These are phyloP conservation scores for Fusarium sambucinum DNA, from an alignment of 2,329 filamentous ascomycete genomes.

Conservation along the genomic window DNA sequence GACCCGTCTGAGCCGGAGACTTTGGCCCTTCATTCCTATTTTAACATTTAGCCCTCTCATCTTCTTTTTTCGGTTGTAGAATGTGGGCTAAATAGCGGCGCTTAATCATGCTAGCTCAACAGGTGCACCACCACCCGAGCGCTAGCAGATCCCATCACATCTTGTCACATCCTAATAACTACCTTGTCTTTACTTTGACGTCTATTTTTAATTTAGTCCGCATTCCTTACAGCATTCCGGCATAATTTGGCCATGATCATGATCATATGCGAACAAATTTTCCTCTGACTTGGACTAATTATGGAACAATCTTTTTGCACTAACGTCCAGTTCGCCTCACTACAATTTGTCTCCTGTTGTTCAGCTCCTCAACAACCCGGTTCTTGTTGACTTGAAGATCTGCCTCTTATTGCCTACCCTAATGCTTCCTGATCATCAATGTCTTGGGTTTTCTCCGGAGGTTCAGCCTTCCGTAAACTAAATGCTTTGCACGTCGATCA, in stretches of 20 bases:
- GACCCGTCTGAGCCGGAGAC: conserved; percentile 28
- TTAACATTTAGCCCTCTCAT: conserved; percentile 30
- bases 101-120: conserved; percentile 41
- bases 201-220: conserved; percentile 56
- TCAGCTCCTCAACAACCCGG: conserved; percentile 28
- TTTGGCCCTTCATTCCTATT: conserved; percentile 25
- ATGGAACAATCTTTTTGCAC: conserved; percentile 37
- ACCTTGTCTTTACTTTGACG: conserved; percentile 8
- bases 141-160: conserved; percentile 45
- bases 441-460: conserved; percentile 17
- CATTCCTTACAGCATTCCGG: conserved; percentile 27
- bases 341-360: conserved; percentile 21
- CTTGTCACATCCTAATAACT: conserved; percentile 31
- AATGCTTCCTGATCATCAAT: conserved; percentile 11
- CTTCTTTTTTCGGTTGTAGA: conserved; percentile 25
- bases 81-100: conserved; percentile 49
- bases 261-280: conserved; percentile 28
- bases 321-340: conserved; percentile 7
- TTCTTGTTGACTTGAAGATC: conserved; percentile 19
- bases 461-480: conserved; percentile 32
- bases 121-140: conserved; percentile 40
- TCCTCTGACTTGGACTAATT: conserved; percentile 40
- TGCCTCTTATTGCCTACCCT: conserved; percentile 26
- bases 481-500: conserved; percentile 26
- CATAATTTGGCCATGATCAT: conserved; percentile 39